Conservation (phyloP, 2,329 filamentous ascomycete species). For the Fonsecaea erecta region DNA sequence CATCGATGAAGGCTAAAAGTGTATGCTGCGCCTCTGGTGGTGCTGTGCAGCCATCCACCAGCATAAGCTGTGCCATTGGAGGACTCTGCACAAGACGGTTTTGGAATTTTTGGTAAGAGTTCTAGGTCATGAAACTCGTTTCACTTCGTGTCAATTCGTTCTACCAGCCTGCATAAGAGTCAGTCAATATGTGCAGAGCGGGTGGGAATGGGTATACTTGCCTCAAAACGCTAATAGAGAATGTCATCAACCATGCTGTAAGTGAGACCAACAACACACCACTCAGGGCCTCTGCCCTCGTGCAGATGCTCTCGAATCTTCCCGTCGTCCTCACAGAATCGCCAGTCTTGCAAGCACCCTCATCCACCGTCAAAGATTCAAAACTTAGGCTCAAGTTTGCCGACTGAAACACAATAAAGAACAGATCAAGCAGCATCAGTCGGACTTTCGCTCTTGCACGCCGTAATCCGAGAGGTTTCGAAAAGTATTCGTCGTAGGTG, state of each 20-base stretch:
- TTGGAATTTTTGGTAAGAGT: constrained; percentile 5
- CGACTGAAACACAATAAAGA: constrained; percentile 97
- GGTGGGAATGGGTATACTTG: constrained; percentile 40
- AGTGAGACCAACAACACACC: constrained; percentile 80
- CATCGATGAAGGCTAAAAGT: not conserved
- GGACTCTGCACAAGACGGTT: constrained; percentile 6
- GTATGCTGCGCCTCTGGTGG: not conserved
- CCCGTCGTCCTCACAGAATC: constrained; percentile 44
- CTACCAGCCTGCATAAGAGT: constrained; percentile 46
- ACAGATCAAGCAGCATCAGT: constrained; percentile 86
- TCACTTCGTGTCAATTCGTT: constrained; percentile 39
- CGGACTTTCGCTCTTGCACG: constrained; percentile 83
- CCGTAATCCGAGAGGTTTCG: constrained; percentile 86
- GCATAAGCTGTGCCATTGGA: not conserved
- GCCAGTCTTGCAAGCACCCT: constrained; percentile 62
- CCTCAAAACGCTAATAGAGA: constrained; percentile 82
- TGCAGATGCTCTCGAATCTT: constrained; percentile 55
- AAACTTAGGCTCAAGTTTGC: constrained; percentile 91
- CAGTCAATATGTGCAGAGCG: constrained; percentile 36
- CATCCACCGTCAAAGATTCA: constrained; percentile 71
- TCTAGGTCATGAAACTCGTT: constrained; percentile 14
- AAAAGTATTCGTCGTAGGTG: constrained; percentile 94
- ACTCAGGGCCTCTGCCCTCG: constrained; percentile 71
- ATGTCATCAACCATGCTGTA: constrained; percentile 87
- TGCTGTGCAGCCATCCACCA: not conserved